Conservation (phyloP, 768 basidiomycete species). For the Tephrocybe sp. region DNA sequence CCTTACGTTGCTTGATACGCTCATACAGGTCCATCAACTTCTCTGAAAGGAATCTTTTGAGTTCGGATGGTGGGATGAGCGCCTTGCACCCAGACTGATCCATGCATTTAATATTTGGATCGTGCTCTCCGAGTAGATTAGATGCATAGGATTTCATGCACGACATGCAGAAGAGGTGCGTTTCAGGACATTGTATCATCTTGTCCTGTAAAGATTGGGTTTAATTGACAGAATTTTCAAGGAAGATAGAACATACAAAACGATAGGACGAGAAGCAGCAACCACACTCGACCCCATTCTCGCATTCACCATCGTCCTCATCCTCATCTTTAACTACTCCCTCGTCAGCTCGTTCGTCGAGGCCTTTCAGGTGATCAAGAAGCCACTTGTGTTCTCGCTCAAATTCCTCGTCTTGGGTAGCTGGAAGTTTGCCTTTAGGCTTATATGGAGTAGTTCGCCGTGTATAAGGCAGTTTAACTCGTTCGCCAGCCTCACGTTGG, state of each 20-base stretch:
- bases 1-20: constrained; percentile 72
- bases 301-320: constrained; percentile 31
- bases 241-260: constrained; percentile 50
- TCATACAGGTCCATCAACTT: constrained; percentile 73
- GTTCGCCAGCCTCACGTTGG: constrained; percentile 11
- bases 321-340: constrained; percentile 24
- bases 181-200: constrained; percentile 87
- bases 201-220: constrained; percentile 50
- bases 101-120: constrained; percentile 73
- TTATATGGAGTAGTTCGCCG: constrained; percentile 27
- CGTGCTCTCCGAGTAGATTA: constrained; percentile 61
- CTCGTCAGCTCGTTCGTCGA: constrained; percentile 16
- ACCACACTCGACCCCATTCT: constrained; percentile 75
- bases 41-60: constrained; percentile 60
- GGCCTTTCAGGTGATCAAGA: constrained; percentile 22
- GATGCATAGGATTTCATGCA: constrained; percentile 73
- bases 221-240: not conserved
- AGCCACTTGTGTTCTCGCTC: constrained; percentile 45
- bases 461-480: constrained; percentile 31
- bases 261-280: constrained; percentile 78
- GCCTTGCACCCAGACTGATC: constrained; percentile 72
- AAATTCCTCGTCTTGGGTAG: constrained; percentile 41
- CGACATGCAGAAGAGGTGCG: constrained; percentile 78
- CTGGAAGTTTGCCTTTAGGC: constrained; percentile 24
- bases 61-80: constrained; percentile 65